A percentile compares a stretch with the other conserved stretches of the same genome.
These are phyloP conservation scores for Phytophthora uliginosa DNA, from an alignment of 352 stramenopile genomes.

Conservation along the genomic window DNA sequence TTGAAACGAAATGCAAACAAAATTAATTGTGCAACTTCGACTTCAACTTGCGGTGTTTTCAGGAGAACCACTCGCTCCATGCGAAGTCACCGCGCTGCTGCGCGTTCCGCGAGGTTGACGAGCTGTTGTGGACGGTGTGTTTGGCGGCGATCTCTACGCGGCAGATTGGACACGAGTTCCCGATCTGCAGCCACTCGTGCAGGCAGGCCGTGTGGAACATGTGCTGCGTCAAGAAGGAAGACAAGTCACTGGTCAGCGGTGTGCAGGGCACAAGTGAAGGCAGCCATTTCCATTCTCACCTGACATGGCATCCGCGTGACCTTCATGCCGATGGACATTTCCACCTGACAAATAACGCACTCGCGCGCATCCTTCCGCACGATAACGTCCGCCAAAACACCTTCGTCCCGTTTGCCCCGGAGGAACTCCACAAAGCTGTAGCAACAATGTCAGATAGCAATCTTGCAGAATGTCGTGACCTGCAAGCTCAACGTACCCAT, in stretches of 20 bases:
- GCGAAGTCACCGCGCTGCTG: conserved; percentile 67
- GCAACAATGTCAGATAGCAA: conserved; percentile 5
- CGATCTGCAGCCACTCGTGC: conserved; percentile 85
- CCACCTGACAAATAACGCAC: conserved; percentile 87
- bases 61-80: conserved; percentile 88
- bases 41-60: conserved; percentile 1
- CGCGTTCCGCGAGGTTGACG: conserved; percentile 41
- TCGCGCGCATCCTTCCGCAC: conserved; percentile 79
- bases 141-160: conserved; percentile 79
- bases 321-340: conserved; percentile 75
- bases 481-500: conserved; percentile 43
- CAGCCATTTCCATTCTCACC: conserved; percentile 27
- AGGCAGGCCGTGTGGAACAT: conserved; percentile 87
- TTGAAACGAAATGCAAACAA: background rate
- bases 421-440: conserved; percentile 76
- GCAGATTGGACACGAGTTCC: conserved; percentile 88
- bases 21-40: conserved; percentile 29
- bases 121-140: conserved; percentile 33
- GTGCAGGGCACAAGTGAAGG: conserved; percentile 4
- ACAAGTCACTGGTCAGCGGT: conserved; percentile 5
- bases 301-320: conserved; percentile 81
- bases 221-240: conserved; percentile 48
- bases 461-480: background rate
- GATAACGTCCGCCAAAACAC: conserved; percentile 50
- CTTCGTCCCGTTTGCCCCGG: conserved; percentile 35